Evolutionary conservation across 148 eudicot genomes (phyloP), one percentile per base, ranked within the genome.

Genomic region (Silene latifolia): DNA sequence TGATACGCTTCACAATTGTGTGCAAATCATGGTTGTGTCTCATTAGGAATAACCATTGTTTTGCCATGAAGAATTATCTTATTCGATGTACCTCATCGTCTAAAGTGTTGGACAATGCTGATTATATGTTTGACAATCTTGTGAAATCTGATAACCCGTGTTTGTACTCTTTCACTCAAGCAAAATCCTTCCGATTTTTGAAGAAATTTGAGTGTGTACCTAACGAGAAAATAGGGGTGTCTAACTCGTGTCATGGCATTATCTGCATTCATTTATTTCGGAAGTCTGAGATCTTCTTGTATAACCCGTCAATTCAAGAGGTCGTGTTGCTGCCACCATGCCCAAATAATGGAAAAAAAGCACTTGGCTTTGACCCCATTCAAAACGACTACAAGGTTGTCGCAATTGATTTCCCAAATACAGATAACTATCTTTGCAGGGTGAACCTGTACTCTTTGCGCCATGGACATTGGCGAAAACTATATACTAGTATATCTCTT

Each of bases 261-360:
- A 46, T 69, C 8, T 69, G 58, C 57, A 20, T 69, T 21, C 0
- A 4, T n/a, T n/a, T n/a, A n/a, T 18, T 19, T 0, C 0, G 0
- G 9, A 27, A 1, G 25, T n/a, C n/a, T n/a, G 53, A n/a, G 14
- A 42, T 67, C 71, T 19, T 67, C 6, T 67, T 67, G 71, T 67
- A 25, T 67, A 67, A 67, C 54, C 71, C 71, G 71, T 67, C 25
- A 39, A 67, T 67, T n/a, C 23, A 67, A 67, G 71, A 67, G 71
- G 54, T 42, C 25, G 25, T 42, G 25, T n/a, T 8, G 51, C 15
- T 67, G 27, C 71, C 71, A 7, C 25, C 53, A 19, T n/a, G 54
- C 71, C 53, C 71, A 19, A n/a, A n/a, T n/a, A n/a, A n/a, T n/a
- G n/a, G n/a, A n/a, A n/a, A n/a, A 0, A 18, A 0, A 2, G 71